Percentiles rank a stretch among this genome's conserved stretches.
These are phyloP conservation scores for Zygotorulaspora florentina DNA, from an alignment of 805 yeast genomes.

Conservation along the genomic window DNA sequence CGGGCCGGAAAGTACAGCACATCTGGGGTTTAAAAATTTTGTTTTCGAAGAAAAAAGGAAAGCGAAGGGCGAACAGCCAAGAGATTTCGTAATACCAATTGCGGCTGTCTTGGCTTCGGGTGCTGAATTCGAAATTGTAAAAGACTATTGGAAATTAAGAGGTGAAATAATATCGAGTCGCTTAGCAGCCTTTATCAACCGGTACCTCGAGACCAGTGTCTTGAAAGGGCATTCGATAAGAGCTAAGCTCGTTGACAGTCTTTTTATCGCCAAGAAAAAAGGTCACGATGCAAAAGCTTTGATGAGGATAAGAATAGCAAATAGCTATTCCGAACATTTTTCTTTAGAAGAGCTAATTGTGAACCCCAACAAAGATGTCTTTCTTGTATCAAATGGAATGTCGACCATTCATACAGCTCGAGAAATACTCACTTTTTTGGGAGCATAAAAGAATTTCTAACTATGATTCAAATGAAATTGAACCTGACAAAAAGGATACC, in stretches of 20 bases:
- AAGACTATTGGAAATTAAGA: conserved; percentile 73
- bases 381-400: conserved; percentile 82
- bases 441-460: conserved; percentile 3
- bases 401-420: conserved; percentile 79
- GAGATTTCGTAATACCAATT: conserved; percentile 55
- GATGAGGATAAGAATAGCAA: conserved; percentile 13
- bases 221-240: not conserved
- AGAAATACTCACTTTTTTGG: conserved; percentile 25
- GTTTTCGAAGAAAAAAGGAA: conserved; percentile 36
- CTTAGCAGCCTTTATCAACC: conserved; percentile 8
- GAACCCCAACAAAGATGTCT: conserved; percentile 52
- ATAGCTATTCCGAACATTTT: conserved; percentile 13
- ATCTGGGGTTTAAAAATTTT: conserved; percentile 11
- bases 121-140: conserved; percentile 53
- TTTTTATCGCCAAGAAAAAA: conserved; percentile 1
- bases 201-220: not conserved
- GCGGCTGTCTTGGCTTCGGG: conserved; percentile 65
- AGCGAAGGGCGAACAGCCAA: conserved; percentile 47
- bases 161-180: conserved; percentile 20
- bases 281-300: conserved; percentile 9
- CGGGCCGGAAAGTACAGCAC: conserved; percentile 13
- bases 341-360: conserved; percentile 37
- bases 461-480: not conserved
- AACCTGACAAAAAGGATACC: not conserved
- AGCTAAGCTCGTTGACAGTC: not conserved